Percentiles rank a stretch among this genome's conserved stretches.
Evolutionary conservation across 2,329 filamentous ascomycete species (phyloP).

Genomic region (Incumbomyces delicatus): DNA sequence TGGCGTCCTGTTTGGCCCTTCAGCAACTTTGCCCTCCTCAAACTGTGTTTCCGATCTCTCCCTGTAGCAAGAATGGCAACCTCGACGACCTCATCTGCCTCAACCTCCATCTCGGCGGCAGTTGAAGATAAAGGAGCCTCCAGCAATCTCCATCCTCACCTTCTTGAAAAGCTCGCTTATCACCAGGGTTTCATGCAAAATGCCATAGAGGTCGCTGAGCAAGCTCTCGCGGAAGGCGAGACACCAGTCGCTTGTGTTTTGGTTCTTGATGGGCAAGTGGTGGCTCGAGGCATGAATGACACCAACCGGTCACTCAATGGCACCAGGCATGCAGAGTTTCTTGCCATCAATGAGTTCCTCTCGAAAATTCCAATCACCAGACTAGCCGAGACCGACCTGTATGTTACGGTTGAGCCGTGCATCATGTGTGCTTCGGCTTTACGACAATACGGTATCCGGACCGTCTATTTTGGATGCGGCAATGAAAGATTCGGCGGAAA

Average conservation of each 20-base stretch:
- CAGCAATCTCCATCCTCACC: conserved; percentile 17
- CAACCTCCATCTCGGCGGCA: background rate
- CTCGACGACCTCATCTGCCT: background rate
- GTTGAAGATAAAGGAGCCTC: conserved; percentile 5
- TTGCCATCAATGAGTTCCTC: conserved; percentile 64
- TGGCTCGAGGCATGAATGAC: conserved; percentile 91
- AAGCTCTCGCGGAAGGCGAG: conserved; percentile 76
- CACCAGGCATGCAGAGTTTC: conserved; percentile 89
- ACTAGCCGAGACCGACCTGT: conserved; percentile 66
- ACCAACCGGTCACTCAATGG: conserved; percentile 83
- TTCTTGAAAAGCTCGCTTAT: conserved; percentile 16
- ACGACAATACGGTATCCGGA: conserved; percentile 75
- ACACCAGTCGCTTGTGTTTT: conserved; percentile 95
- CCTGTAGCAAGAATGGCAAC: background rate
- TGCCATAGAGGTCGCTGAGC: conserved; percentile 47
- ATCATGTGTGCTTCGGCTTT: conserved; percentile 97
- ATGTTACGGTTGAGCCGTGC: conserved; percentile 96
- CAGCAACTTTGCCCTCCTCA: background rate
- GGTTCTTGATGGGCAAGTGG: conserved; percentile 66
- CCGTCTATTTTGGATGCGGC: conserved; percentile 87
- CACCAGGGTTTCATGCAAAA: conserved; percentile 22
- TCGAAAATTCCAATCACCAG: conserved; percentile 56
- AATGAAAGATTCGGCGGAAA: conserved; percentile 97
- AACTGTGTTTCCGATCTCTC: background rate
- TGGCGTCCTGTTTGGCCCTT: too few species aligned